Evolutionary conservation across 192 early-diverging fungal species (phyloP).

Genomic region (Coemansia sp.): DNA sequence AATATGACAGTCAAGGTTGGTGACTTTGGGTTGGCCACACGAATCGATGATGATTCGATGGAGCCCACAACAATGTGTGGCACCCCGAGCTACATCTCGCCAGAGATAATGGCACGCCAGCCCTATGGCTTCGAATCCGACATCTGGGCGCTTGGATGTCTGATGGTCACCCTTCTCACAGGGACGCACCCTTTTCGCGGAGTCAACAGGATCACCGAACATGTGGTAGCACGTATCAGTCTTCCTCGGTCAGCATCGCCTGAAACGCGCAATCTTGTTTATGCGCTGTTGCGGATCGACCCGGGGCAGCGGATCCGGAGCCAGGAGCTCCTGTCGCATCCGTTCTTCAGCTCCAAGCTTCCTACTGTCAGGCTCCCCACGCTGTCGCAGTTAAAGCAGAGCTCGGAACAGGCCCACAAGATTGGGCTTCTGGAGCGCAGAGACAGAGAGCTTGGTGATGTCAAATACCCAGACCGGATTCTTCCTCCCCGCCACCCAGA

Average conservation of each 20-base stretch:
- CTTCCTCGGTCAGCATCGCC: conserved; percentile 59
- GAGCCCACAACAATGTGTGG: conserved; percentile 79
- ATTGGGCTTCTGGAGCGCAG: neutral
- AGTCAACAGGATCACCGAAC: conserved; percentile 30
- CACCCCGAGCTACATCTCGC: conserved; percentile 78
- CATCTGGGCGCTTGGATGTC: conserved; percentile 77
- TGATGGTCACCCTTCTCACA: conserved; percentile 71
- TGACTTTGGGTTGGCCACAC: conserved; percentile 75
- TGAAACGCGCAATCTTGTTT: conserved; percentile 59
- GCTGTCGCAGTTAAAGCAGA: conserved; percentile 6
- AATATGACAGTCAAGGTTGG: conserved; percentile 63
- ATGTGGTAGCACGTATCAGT: conserved; percentile 48
- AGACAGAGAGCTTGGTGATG: neutral
- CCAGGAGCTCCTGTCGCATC: conserved; percentile 55
- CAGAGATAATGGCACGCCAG: conserved; percentile 69
- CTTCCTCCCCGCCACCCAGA: conserved; percentile 8
- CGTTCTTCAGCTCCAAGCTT: conserved; percentile 53
- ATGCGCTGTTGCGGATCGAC: conserved; percentile 59
- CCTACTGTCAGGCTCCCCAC: conserved; percentile 19
- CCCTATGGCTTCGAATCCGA: conserved; percentile 74
- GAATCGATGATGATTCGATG: conserved; percentile 40
- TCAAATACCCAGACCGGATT: neutral
- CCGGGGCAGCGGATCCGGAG: conserved; percentile 58
- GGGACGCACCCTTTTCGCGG: conserved; percentile 71
- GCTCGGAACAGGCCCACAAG: conserved; percentile 1